phyloP scores from a whole-genome alignment of 257 asterid species.

The Solanum piurae region DNA sequence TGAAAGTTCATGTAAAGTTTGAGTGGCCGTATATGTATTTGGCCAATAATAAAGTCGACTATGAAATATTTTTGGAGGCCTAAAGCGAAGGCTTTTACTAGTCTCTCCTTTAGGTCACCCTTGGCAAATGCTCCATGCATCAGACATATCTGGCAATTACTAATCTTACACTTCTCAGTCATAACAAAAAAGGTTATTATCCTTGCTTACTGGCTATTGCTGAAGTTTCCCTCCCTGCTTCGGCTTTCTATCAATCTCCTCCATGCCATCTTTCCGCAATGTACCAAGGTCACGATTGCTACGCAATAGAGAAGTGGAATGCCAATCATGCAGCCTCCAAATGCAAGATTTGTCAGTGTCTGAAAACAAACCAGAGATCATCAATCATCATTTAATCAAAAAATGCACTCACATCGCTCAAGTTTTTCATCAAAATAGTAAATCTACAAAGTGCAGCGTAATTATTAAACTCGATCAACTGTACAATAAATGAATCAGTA shows the following conservation, averaged over 20 bases:
- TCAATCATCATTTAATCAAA: not conserved
- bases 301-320: conserved; percentile 65
- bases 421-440: not conserved
- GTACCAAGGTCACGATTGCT: conserved; percentile 41
- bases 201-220: not conserved
- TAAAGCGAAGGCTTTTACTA: not conserved
- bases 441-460: not conserved
- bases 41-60: not conserved
- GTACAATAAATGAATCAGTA: not conserved
- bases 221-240: conserved; percentile 25
- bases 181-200: not conserved
- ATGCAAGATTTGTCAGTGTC: conserved; percentile 71
- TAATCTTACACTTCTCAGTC: not conserved
- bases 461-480: not conserved
- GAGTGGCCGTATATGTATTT: not conserved
- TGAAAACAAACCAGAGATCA: conserved; percentile 17
- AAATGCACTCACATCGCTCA: not conserved
- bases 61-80: not conserved
- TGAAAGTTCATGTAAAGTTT: not conserved
- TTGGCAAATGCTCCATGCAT: not conserved
- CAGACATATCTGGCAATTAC: not conserved
- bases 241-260: conserved; percentile 44
- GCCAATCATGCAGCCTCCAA: conserved; percentile 76
- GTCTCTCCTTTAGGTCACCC: not conserved
- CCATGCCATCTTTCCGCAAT: conserved; percentile 69